phyloP scores from a whole-genome alignment of 2,329 filamentous ascomycete genomes.

The Byssochlamys sp. region DNA sequence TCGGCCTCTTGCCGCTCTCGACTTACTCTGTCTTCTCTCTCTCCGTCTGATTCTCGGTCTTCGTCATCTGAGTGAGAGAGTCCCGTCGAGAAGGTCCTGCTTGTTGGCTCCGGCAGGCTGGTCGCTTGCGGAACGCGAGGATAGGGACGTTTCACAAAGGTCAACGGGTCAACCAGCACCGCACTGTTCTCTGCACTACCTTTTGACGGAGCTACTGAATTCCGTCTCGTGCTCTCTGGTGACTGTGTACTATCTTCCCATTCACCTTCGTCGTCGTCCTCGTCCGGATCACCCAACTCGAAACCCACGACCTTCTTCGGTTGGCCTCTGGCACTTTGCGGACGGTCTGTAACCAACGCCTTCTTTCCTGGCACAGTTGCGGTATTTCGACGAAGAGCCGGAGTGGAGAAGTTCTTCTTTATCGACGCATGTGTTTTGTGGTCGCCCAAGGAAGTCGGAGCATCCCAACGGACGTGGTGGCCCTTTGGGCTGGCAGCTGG shows the following conservation, averaged over 20 bases:
- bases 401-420: slow-evolving; percentile 39
- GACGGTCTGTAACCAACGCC: slow-evolving; percentile 24
- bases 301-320: slow-evolving; percentile 39
- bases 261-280: slow-evolving; percentile 39
- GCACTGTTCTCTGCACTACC: slow-evolving; percentile 25
- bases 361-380: slow-evolving; percentile 32
- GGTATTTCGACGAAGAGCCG: slow-evolving; percentile 30
- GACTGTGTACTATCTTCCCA: slow-evolving; percentile 43
- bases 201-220: slow-evolving; percentile 31
- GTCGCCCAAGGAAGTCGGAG: slow-evolving; percentile 23
- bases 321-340: slow-evolving; percentile 26
- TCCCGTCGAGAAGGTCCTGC: slow-evolving; percentile 20
- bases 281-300: slow-evolving; percentile 35
- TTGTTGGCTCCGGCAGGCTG: slow-evolving; percentile 30
- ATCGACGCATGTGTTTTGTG: slow-evolving; percentile 28
- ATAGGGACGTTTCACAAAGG: slow-evolving; percentile 32
- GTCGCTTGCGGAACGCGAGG: slow-evolving; percentile 29
- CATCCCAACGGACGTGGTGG: slow-evolving; percentile 34
- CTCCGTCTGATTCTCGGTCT: slow-evolving; percentile 7
- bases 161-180: slow-evolving; percentile 30
- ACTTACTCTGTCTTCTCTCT: background rate
- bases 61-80: slow-evolving; percentile 14
- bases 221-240: slow-evolving; percentile 38
- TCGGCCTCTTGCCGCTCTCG: slow-evolving; percentile 6
- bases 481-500: slow-evolving; percentile 33